A percentile compares a stretch with the other conserved stretches of the same genome.
These are phyloP conservation scores for Boletus rex-veris DNA, from an alignment of 768 basidiomycete genomes.

Conservation along the genomic window DNA sequence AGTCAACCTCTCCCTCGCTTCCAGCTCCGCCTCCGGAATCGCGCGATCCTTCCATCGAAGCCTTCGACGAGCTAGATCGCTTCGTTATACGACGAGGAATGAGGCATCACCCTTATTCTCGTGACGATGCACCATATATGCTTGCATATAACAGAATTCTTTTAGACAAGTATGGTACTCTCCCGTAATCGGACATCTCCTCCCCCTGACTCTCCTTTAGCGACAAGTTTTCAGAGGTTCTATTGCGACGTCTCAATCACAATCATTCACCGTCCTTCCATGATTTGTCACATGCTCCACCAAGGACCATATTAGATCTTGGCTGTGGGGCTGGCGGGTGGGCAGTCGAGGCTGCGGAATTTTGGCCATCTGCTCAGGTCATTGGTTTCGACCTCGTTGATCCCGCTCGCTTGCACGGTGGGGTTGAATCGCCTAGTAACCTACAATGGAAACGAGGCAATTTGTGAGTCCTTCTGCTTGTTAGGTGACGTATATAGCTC, in stretches of 20 bases:
- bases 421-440: slow-evolving; percentile 35
- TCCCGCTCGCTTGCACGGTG: slow-evolving; percentile 31
- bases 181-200: slow-evolving; percentile 2
- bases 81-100: slow-evolving; percentile 33
- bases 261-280: slow-evolving; percentile 60
- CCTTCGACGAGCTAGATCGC: slow-evolving; percentile 23
- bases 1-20: neutral
- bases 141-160: slow-evolving; percentile 57
- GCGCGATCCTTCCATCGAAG: slow-evolving; percentile 12
- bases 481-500: slow-evolving; percentile 1
- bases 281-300: slow-evolving; percentile 45
- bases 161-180: slow-evolving; percentile 52
- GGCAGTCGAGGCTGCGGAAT: slow-evolving; percentile 56
- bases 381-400: slow-evolving; percentile 65
- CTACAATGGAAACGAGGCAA: slow-evolving; percentile 58
- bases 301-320: slow-evolving; percentile 61
- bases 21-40: neutral
- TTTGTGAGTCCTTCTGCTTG: slow-evolving; percentile 48
- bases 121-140: slow-evolving; percentile 55
- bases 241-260: slow-evolving; percentile 55
- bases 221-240: slow-evolving; percentile 52
- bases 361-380: slow-evolving; percentile 60
- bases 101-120: slow-evolving; percentile 53
- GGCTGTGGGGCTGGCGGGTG: slow-evolving; percentile 75
- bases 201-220: slow-evolving; percentile 35